Base-by-base conservation (phyloP, 345 rosid species). In the Murraya paniculata region DNA sequence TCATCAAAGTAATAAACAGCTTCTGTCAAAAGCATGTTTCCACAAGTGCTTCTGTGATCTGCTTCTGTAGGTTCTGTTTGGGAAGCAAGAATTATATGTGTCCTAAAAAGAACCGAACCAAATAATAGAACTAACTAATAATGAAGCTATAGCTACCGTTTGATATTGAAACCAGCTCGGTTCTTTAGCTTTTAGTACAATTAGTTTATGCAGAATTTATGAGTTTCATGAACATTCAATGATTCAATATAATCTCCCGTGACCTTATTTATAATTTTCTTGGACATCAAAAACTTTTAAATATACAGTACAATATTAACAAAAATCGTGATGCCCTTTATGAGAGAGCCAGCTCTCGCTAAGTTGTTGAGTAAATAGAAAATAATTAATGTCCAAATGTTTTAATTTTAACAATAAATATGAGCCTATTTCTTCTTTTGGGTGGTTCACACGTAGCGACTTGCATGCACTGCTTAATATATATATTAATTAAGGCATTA, bases 141-240 rank as follows among this genome's bases (percentile, higher is more conserved):
- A 45, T 13, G 50, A 45, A 45, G 50, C 50, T 9, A 13, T 3
- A 45, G 57, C 57, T 53, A 53, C 57, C 22, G 5, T 18, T 16
- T 53, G 22, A 5, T 18, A 18, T 18, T 53, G 57, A 53, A 53
- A 53, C 22, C 57, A 53, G 57, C n/a, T 53, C 0, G 57, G n/a
- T 16, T 18, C 57, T 53, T 53, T 9, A 4, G 35, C 25, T 30
- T 71, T 48, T 71, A 28, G 28, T 30, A 18, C 62, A 53, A 30
- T 4, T 59, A 16, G 7, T 56, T 33, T 22, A 6, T 36, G 68
- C 10, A 65, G 36, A 50, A 79, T 28, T 67, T 67, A 73, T 79
- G 82, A 67, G 48, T 16, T n/a, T 74, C 62, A 79, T 79, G 84
- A 36, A 62, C 18, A 71, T 79, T 77, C 41, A 69, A 60, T 82